These are phyloP conservation scores for Boletus sensibilis DNA, from an alignment of 768 basidiomycete genomes.

Conservation along the genomic window DNA sequence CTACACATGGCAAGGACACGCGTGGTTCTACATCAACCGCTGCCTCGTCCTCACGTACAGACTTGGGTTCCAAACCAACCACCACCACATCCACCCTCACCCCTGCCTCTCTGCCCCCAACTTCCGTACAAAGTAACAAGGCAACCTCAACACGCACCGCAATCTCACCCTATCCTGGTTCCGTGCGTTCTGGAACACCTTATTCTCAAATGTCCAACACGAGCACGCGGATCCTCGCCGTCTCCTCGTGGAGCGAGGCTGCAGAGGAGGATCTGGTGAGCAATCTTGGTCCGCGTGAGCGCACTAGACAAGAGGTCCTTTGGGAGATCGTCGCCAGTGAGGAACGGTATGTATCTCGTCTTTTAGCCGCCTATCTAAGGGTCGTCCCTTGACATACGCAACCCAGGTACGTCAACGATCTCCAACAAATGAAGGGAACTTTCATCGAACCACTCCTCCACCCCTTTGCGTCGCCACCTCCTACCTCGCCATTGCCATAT, in stretches of 20 bases:
- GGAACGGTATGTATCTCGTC: conserved; percentile 62
- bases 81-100: conserved; percentile 50
- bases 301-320: conserved; percentile 93
- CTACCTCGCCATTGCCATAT: conserved; percentile 50
- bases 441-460: conserved; percentile 90
- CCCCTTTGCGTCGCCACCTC: conserved; percentile 53
- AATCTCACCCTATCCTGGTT: conserved; percentile 63
- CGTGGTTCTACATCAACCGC: conserved; percentile 66
- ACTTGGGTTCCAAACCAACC: conserved; percentile 47
- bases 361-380: conserved; percentile 9
- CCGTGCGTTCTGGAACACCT: conserved; percentile 77
- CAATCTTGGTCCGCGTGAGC: conserved; percentile 89
- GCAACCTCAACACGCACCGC: conserved; percentile 62
- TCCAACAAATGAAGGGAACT: conserved; percentile 88
- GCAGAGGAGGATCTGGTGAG: conserved; percentile 93
- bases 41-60: conserved; percentile 61
- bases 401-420: conserved; percentile 85
- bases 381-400: conserved; percentile 12
- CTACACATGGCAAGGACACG: conserved; percentile 63
- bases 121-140: conserved; percentile 52
- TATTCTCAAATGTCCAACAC: conserved; percentile 76
- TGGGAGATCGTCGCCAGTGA: conserved; percentile 97
- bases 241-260: conserved; percentile 88
- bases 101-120: conserved; percentile 57
- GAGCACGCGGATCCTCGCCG: conserved; percentile 72